Evolutionary conservation across 2,329 filamentous ascomycete genomes (phyloP), one percentile per base, ranked within the genome.

Genomic region (Colletotrichum sansevieriae): DNA sequence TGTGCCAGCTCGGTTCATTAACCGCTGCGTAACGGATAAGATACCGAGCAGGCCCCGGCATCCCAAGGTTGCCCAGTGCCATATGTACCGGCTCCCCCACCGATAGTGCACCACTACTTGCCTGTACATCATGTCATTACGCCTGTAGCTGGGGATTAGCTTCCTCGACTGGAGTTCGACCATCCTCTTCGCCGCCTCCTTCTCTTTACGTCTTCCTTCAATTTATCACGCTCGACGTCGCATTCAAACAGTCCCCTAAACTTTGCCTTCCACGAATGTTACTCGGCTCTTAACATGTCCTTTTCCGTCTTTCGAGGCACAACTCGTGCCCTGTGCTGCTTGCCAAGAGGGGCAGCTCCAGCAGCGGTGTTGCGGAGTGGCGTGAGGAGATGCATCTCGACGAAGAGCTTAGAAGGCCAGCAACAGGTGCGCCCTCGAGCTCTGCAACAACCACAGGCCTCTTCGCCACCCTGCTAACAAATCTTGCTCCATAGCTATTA

Each of bases 401-500:
- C 86, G 56, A 75, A 82, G 63, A 77, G 79, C 41, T 76, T 82
- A 63, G 88, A 91, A 65, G 82, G 84, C 71, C 88, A 91, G 77
- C 88, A 90, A 74, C 83, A 85, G 82, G 88, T 90, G 75, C 47
- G 82, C 74, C 65, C 56, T 58, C 44, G 15, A 61, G n/a, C 25
- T 15, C 13, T 41, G 18, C 2, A 61, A 22, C 29, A 18, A 13
- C 20, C 22, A 12, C 41, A 18, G 20, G 25, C 25, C 4, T 67
- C 39, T 25, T 62, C 37, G 13, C 18, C 44, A 60, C 11, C 35
- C 44, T 39, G 22, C 37, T 55, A 13, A 59, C 61, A 11, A 49
- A 12, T 51, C 18, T n/a, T 37, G 47, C 9, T 41, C 47, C 49
- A 46, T 73, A 98, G 94, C 83, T 98, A 63, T 90, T 99, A 62